Percentiles rank a stretch among this genome's conserved stretches.
phyloP scores from a whole-genome alignment of 495 filamentous ascomycete genomes.

The Penicillium paxilli region DNA sequence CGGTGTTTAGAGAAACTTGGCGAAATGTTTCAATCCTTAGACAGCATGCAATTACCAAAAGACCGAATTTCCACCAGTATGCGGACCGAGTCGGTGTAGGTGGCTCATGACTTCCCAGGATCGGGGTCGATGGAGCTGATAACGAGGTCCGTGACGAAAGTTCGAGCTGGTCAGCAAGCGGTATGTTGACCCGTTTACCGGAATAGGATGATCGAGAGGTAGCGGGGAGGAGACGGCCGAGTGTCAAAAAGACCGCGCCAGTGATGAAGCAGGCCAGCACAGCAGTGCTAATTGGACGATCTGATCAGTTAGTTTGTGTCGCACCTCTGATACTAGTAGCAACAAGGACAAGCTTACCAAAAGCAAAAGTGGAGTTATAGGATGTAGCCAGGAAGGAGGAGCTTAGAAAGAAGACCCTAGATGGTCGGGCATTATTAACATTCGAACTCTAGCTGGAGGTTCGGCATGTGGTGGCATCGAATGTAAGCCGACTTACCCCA shows the following conservation, averaged over 20 bases:
- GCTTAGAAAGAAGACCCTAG: constrained; percentile 37
- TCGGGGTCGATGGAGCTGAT: constrained; percentile 2
- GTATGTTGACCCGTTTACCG: constrained; percentile 15
- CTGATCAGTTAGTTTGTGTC: constrained; percentile 24
- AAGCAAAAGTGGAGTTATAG: constrained; percentile 41
- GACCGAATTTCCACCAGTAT: constrained; percentile 28
- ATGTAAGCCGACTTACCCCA: constrained; percentile 33
- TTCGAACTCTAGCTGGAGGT: neutral
- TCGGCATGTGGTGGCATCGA: neutral
- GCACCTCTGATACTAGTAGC: neutral
- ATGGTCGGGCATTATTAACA: constrained; percentile 10
- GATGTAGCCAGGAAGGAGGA: constrained; percentile 36
- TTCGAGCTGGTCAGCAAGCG: constrained; percentile 23
- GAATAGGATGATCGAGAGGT: constrained; percentile 18
- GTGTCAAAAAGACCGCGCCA: constrained; percentile 30
- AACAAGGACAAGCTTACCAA: constrained; percentile 29
- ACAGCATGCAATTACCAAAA: constrained; percentile 30
- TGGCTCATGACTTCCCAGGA: neutral
- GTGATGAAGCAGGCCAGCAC: constrained; percentile 38
- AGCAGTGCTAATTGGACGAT: constrained; percentile 41
- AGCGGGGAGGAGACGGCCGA: constrained; percentile 30
- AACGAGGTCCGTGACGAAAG: constrained; percentile 11
- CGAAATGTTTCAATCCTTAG: constrained; percentile 42
- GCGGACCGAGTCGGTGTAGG: neutral
- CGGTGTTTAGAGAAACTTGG: constrained; percentile 31